Evolutionary conservation across 2,329 filamentous ascomycete genomes (phyloP).

Genomic region (Sporothrix pallida): DNA sequence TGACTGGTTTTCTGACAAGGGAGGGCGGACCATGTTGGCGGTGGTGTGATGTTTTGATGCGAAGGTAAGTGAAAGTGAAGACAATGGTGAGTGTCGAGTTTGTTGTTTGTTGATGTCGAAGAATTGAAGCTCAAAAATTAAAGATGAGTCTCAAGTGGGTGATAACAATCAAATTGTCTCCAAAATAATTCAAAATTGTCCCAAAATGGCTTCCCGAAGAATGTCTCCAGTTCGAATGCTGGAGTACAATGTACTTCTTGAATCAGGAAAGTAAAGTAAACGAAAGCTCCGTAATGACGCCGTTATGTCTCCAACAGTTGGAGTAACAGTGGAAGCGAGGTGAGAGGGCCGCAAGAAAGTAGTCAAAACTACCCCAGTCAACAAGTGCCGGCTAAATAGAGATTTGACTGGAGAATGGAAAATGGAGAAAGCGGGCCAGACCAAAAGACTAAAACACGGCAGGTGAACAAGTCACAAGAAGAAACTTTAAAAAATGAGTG

Average conservation of each 20-base stretch:
- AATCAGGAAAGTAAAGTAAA: background rate
- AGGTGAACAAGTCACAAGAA: background rate
- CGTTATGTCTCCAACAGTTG: background rate
- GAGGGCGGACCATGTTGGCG: conserved; percentile 46
- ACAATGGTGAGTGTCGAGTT: background rate
- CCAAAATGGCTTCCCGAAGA: background rate
- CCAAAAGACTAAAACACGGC: background rate
- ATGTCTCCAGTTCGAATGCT: background rate
- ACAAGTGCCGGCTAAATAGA: conserved; percentile 23
- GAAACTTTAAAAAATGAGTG: background rate
- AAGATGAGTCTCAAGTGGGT: background rate
- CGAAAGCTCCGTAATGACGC: background rate
- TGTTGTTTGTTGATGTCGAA: background rate
- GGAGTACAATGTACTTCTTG: conserved; percentile 1
- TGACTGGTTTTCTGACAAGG: conserved; percentile 56
- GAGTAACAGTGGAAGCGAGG: too few relatives aligned
- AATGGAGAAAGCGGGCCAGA: background rate
- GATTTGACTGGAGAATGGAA: background rate
- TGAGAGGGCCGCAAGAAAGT: background rate
- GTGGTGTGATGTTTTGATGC: background rate
- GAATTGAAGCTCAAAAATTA: background rate
- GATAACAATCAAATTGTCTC: too few relatives aligned
- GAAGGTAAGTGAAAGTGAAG: background rate
- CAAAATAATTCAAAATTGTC: background rate
- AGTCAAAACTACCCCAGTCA: background rate